Evolutionary conservation across 2,329 filamentous ascomycete species (phyloP), one percentile per base, ranked within the genome.

Genomic region (Chaetomium globosum): DNA sequence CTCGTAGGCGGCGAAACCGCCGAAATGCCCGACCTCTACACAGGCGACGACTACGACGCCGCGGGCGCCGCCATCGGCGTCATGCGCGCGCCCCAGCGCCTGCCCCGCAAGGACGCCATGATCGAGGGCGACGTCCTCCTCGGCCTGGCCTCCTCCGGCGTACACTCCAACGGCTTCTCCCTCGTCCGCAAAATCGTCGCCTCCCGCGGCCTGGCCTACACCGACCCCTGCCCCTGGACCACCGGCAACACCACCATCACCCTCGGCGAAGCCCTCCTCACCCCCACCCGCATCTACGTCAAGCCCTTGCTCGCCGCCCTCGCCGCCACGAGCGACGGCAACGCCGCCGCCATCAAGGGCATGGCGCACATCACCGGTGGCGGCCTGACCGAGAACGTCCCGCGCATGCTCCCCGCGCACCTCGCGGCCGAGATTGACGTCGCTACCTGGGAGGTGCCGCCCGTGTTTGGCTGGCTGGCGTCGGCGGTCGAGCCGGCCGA

Each of bases 321-420:
- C 26, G 54, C 58, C 23, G 75, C 81, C 5, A 82, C 85, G 56
- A 82, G 84, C 69, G 80, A 83, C 10, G 26, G 26, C 26, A n/a
- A n/a, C n/a, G n/a, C n/a, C n/a, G n/a, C n/a, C n/a, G 81, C 92
- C 49, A 83, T 98, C 77, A 96, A 97, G 80, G 95, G 95, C 61
- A 90, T 98, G 77, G 91, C 95, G 12, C 95, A 99, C 79, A 98
- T 99, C 80, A 99, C 95, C 0, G 95, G 95, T 59, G 95, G 95
- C 67, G 95, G 95, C 12, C 85, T 99, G 23, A 83, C 89, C 21
- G 95, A 99, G 79, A 99, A 99, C 77, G 89, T 99, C 30, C 95
- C 95, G 33, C 89, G 95, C 69, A 96, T 96, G 90, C 83, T 99
- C 21, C 95, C 95, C 1, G 77, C 84, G 39, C 81, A 88, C 54